A percentile compares a stretch with the other conserved stretches of the same genome.
Evolutionary conservation across 176 grass and related monocot genomes (phyloP).

Genomic region (Leersia perrieri): DNA sequence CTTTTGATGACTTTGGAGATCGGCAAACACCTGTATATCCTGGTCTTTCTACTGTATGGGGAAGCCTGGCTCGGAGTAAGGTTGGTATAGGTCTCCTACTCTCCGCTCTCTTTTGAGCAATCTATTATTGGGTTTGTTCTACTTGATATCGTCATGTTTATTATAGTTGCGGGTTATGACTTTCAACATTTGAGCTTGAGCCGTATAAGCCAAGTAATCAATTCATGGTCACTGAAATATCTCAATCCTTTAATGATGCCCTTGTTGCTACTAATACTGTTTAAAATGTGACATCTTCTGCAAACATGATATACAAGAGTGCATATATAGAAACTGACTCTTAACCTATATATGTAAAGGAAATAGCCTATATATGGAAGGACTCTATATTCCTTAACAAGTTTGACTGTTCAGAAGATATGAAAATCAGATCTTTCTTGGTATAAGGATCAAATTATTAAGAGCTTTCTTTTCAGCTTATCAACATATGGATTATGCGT

Average conservation of each 20-base stretch:
- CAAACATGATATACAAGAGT: no score
- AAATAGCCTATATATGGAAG: no score
- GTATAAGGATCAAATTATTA: background rate
- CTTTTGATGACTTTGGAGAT: slow-evolving; percentile 89
- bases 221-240: background rate
- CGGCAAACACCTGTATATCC: slow-evolving; percentile 89
- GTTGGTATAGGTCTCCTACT: slow-evolving; percentile 38
- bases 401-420: background rate
- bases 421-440: background rate
- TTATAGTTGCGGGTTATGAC: background rate
- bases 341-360: no score
- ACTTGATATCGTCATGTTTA: background rate
- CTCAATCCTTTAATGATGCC: background rate
- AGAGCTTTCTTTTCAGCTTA: no score
- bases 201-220: background rate
- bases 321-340: no score
- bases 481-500: no score
- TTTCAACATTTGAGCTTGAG: background rate
- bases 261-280: slow-evolving; percentile 11
- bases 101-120: slow-evolving; percentile 30
- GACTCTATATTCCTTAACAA: no score
- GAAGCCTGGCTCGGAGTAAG: slow-evolving; percentile 98
- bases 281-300: slow-evolving; percentile 22
- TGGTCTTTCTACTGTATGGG: slow-evolving; percentile 99
- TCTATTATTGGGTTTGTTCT: slow-evolving; percentile 24